Percentiles rank a stretch among this genome's conserved stretches.
Conservation (phyloP, 257 asterid species). For the Solanum appendiculatum region DNA sequence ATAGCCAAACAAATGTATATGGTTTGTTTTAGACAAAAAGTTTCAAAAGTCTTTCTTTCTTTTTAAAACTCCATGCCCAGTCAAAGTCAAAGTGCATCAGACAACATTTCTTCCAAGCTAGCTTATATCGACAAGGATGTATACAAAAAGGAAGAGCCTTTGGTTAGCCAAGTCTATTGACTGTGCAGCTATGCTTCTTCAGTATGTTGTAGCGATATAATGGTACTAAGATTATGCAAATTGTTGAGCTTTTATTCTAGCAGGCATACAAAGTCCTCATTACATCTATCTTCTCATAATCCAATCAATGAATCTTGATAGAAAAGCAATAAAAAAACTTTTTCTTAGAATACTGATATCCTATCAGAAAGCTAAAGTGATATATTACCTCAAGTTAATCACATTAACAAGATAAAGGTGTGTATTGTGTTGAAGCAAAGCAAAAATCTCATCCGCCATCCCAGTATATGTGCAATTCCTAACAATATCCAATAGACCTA, state of each 20-base stretch:
- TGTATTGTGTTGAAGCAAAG: conserved; percentile 77
- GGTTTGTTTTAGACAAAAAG: not conserved
- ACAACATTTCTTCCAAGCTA: not conserved
- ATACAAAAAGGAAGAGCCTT: not conserved
- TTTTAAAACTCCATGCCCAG: not conserved
- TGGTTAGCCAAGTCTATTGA: not conserved
- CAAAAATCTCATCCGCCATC: conserved; percentile 88
- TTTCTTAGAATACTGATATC: not conserved
- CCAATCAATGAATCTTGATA: not conserved
- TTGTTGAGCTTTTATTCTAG: not conserved
- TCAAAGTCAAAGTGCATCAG: not conserved
- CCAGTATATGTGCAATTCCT: conserved; percentile 82
- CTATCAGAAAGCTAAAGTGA: not conserved
- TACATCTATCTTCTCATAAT: not conserved
- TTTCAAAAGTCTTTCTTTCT: not conserved
- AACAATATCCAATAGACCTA: conserved; percentile 78
- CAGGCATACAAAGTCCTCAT: not conserved
- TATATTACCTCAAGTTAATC: conserved; percentile 66
- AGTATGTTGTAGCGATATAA: not conserved
- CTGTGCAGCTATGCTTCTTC: not conserved
- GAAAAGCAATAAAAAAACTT: not conserved
- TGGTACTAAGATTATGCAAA: not conserved
- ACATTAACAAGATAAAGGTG: conserved; percentile 91
- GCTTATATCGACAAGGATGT: not conserved
- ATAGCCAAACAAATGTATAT: not conserved